Conservation (phyloP, 345 rosid genomes). For the Firmiana major region DNA sequence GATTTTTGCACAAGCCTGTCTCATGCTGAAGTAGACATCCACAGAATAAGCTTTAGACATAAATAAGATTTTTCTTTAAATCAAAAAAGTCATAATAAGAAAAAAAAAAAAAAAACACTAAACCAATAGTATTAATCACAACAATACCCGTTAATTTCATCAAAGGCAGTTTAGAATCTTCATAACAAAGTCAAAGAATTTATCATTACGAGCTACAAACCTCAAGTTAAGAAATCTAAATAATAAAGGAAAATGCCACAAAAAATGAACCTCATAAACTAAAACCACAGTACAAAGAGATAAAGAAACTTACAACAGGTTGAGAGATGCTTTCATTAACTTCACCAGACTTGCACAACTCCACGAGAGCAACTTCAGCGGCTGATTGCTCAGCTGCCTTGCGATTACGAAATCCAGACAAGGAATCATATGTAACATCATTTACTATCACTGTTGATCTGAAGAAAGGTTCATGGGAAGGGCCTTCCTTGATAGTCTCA, state of each 20-base stretch:
- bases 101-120: no score
- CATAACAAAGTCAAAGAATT: background rate
- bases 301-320: slow-evolving; percentile 63
- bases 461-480: slow-evolving; percentile 73
- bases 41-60: slow-evolving; percentile 3
- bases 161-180: background rate
- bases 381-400: slow-evolving; percentile 98
- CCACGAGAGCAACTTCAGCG: slow-evolving; percentile 84
- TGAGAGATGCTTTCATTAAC: slow-evolving; percentile 48
- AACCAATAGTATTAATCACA: background rate
- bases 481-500: slow-evolving; percentile 85
- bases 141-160: background rate
- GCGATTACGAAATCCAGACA: slow-evolving; percentile 84
- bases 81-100: background rate
- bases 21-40: slow-evolving; percentile 54
- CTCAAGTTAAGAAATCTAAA: background rate
- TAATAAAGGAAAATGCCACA: background rate
- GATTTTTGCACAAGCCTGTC: slow-evolving; percentile 82
- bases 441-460: slow-evolving; percentile 66
- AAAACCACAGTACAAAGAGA: background rate
- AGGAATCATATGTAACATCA: slow-evolving; percentile 61
- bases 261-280: background rate
- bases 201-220: background rate
- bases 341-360: slow-evolving; percentile 58
- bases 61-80: background rate